Percentiles rank a stretch among this genome's conserved stretches.
Evolutionary conservation across 164 flowering plant species (phyloP).

Genomic region (Sextonia rubra): DNA sequence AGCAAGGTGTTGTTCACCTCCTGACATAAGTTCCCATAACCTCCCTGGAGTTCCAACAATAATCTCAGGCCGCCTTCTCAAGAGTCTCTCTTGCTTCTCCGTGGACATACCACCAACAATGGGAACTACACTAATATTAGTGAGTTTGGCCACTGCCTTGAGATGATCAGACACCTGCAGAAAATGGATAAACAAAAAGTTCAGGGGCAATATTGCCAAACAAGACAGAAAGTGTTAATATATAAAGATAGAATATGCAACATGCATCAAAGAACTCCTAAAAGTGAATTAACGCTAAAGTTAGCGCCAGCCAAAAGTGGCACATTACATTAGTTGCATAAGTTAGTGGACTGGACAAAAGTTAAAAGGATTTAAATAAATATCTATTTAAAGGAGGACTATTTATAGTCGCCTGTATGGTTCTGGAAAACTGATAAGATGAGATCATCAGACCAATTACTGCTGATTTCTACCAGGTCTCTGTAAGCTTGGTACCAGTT

Average conservation of each 20-base stretch:
- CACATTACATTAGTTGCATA: too few species aligned
- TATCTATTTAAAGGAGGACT: too few species aligned
- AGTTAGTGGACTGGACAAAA: too few species aligned
- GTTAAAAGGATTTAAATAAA: too few species aligned
- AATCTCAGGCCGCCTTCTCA: constrained; percentile 78
- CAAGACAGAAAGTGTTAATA: not conserved
- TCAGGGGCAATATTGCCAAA: not conserved
- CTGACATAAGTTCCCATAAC: constrained; percentile 96
- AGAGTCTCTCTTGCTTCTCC: constrained; percentile 88
- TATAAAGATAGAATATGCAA: not conserved
- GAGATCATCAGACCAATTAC: too few species aligned
- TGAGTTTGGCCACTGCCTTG: constrained; percentile 52
- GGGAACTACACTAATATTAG: constrained; percentile 59
- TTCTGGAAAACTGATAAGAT: too few species aligned
- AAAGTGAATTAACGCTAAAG: too few species aligned
- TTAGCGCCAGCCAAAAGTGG: too few species aligned
- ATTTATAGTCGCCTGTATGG: too few species aligned
- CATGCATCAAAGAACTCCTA: too few species aligned
- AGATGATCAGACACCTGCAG: constrained; percentile 86
- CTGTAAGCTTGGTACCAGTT: too few species aligned
- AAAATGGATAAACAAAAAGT: not conserved
- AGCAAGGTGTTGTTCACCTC: constrained; percentile 76
- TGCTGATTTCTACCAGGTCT: too few species aligned
- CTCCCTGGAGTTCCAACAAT: constrained; percentile 97
- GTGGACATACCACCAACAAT: constrained; percentile 95